Evolutionary conservation across 2,329 filamentous ascomycete species (phyloP).

Genomic region (Xylaria sp.): DNA sequence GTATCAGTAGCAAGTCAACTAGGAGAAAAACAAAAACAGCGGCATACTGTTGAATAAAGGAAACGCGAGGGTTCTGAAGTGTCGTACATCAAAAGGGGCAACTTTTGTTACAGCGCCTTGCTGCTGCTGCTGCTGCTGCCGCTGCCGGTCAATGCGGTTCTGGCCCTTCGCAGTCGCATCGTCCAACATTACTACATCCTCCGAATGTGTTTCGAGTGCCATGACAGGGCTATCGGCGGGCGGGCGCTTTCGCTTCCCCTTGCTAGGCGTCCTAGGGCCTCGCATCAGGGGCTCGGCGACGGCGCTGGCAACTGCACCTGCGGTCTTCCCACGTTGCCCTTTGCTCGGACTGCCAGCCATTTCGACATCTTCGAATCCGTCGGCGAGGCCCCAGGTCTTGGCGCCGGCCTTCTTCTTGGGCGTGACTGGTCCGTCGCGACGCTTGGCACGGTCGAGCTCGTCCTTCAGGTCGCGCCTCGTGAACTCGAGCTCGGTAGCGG

Average conservation of each 20-base stretch:
- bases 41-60: too few species aligned
- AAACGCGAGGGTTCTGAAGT: not conserved
- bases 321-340: constrained; percentile 46
- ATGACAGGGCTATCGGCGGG: constrained; percentile 67
- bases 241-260: constrained; percentile 71
- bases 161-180: constrained; percentile 22
- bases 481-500: constrained; percentile 72
- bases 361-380: constrained; percentile 76
- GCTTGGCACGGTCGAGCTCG: constrained; percentile 49
- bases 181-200: constrained; percentile 43
- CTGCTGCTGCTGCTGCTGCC: constrained; percentile 6
- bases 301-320: constrained; percentile 47
- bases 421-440: constrained; percentile 54
- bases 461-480: constrained; percentile 71
- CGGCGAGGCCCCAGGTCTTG: constrained; percentile 62
- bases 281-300: constrained; percentile 46
- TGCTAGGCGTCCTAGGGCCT: constrained; percentile 58
- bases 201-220: constrained; percentile 57
- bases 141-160: constrained; percentile 12
- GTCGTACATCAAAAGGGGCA: constrained; percentile 50
- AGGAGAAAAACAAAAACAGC: too few species aligned
- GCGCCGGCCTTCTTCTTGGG: constrained; percentile 61
- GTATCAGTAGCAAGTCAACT: constrained; percentile 26
- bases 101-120: constrained; percentile 8
- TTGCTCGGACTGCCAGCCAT: constrained; percentile 58